Base-by-base conservation (phyloP, 169 alveolate species). In the Plasmodium relictum region DNA sequence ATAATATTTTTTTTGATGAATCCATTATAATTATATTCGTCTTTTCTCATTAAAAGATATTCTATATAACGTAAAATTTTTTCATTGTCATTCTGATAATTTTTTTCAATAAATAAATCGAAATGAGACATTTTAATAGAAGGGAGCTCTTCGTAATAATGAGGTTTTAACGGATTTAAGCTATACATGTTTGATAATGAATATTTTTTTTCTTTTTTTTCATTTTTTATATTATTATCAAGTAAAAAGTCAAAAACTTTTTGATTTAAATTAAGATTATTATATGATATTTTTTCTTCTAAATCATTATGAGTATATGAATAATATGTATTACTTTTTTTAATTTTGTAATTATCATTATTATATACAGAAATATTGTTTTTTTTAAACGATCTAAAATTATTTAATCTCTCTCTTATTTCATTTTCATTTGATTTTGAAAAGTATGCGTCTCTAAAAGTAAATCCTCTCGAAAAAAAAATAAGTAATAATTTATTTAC, bases 101-200 rank as follows among this genome's bases (percentile, higher is more conserved):
- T 31, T 2, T 31, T 3, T 31, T 31, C 3, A 31, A 31, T 31
- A 31, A 31, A 31, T 31, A 31, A 31, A 31, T 31, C 39, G 3
- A 31, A 14, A 62, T 56, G 74, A 50, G 74, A 26, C 69, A 63
- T 22, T 58, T 41, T 83, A 37, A 83, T 68, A 22, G 91, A 83
- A 24, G 91, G 91, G 50, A 83, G 66, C 22, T 83, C 56, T 20
- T 83, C 18, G 18, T 68, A 83, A 58, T 83, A 83, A 44, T 83
- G 16, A 16, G 91, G 80, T 18, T 44, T 68, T 71, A 83, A 50
- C 24, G 91, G 85, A 44, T 62, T 22, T 68, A 66, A n/a, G 16
- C 18, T 41, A 72, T 65, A 48, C 7, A 48, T 41, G 24, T 78
- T 61, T 10, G 3, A 16, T 18, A 54, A 78, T 8, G 74, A 58